These are phyloP conservation scores for Candida gigantensis DNA, from an alignment of 1,139 yeast species.

Conservation along the genomic window DNA sequence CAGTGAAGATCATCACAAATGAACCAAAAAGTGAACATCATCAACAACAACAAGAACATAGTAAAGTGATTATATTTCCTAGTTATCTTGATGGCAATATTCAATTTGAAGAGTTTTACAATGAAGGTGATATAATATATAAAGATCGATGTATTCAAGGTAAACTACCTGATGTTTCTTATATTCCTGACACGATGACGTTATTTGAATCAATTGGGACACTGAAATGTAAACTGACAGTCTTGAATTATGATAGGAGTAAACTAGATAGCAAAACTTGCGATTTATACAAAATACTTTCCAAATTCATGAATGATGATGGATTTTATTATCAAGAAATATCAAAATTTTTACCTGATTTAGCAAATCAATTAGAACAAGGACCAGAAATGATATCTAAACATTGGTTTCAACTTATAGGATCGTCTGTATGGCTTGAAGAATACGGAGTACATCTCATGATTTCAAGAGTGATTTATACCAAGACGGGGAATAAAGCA, in stretches of 20 bases:
- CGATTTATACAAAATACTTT: conserved; percentile 16
- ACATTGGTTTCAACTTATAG: conserved; percentile 33
- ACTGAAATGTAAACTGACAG: neutral
- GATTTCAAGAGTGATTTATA: conserved; percentile 30
- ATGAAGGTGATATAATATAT: neutral
- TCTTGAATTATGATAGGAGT: conserved; percentile 5
- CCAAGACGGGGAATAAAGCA: conserved; percentile 22
- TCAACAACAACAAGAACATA: too few relatives aligned
- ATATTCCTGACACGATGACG: conserved; percentile 1
- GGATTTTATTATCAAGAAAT: conserved; percentile 20
- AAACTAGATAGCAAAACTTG: conserved; percentile 7
- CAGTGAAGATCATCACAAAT: too few relatives aligned
- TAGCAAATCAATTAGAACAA: conserved; percentile 21
- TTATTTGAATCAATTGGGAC: conserved; percentile 3
- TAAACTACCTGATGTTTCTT: neutral
- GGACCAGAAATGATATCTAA: conserved; percentile 16
- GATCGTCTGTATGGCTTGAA: conserved; percentile 34
- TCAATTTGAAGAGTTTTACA: neutral
- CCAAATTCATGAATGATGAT: conserved; percentile 12
- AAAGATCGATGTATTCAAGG: neutral
- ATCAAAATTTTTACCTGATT: conserved; percentile 19
- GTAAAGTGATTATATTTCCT: conserved; percentile 4
- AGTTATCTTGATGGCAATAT: conserved; percentile 1
- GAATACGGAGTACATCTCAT: conserved; percentile 35
- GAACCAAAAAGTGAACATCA: too few relatives aligned